Base-by-base conservation (phyloP, 768 basidiomycete species). In the Amanita jacksonii region DNA sequence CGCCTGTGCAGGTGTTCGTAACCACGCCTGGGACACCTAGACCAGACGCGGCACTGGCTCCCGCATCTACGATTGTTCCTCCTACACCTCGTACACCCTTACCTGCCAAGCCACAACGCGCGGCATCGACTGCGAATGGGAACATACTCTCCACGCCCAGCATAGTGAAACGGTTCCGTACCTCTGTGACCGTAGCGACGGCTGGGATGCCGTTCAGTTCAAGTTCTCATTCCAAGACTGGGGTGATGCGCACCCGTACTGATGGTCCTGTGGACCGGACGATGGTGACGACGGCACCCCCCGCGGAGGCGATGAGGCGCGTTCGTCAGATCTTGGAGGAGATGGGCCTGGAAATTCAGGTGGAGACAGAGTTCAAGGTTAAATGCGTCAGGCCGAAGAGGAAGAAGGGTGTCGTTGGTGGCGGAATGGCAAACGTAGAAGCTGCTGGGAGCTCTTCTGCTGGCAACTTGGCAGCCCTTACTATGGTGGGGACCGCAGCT, bases 341-440 rank as follows among this genome's bases (percentile, higher is more conserved):
- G 24, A 91, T 98, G 89, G 96, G 94, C 15, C 69, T 99, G 43
- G 91, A 93, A 46, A 74, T 93, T 47, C 77, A 84, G 54, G 62
- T 78, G 24, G 96, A 99, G 65, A 83, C 80, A 51, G 90, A 96
- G 57, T 98, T 76, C 67, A 93, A 90, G 69, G 83, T 83, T 56
- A 70, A 87, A 48, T 96, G 93, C 58, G 71, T 91, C 23, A 72
- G 93, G 18, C 68, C 71, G 31, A 89, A 92, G 73, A 73, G 71
- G 60, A 75, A 72, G 61, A 88, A 79, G 67, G 63, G 70, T 2
- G 58, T 70, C 53, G 60, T 73, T 46, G 63, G 67, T 49, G 56
- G 63, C 25, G 49, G 43, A 15, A 57, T 71, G 41, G 65, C 68
- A 47, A 57, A 62, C 36, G 46, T 49, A 1, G 43, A 15, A 13